Base-by-base conservation (phyloP, 371 early-diverging fungal genomes). In the Actinomortierella ambigua region DNA sequence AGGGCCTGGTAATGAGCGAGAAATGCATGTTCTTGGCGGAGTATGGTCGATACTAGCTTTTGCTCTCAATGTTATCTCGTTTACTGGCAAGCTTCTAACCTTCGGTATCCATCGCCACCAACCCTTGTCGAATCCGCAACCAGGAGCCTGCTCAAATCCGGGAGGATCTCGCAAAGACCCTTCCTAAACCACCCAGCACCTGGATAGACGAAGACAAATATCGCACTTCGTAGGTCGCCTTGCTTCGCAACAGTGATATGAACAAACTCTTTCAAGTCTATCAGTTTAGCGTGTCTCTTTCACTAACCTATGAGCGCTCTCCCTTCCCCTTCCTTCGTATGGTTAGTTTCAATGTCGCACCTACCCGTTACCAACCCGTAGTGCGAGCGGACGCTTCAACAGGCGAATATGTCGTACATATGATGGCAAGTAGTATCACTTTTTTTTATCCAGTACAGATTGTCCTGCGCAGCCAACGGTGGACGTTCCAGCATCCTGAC, bases 261-360 rank as follows among this genome's bases (percentile, higher is more conserved):
- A 23, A 14, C 20, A 24, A 23, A 24, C 17, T 8, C 42, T 8
- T 11, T 41, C 11, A 8, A 17, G 17, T 41, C 2, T 20, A 15
- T 17, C 34, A 34, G 22, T 18, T 34, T 41, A 6, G 6, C 20
- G 1, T 26, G n/a, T 46, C 1, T 18, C 2, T n/a, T 15, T 27
- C n/a, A 4, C 13, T 15, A 24, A 48, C 48, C 2, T 1, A 20
- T 1, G 8, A 20, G 24, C 8, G 22, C 3, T 15, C 3, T 18
- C 15, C 2, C 8, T 8, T 15, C 8, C 11, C 22, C 8, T 22
- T 22, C 11, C 3, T 22, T 20, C 11, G 24, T 20, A 24, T 8
- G 18, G 2, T 24, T 48, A 82, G 82, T 27, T 85, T 82, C 52
- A 90, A 90, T 55, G 85, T 88, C 0, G 82, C 85, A 8, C 90